A percentile compares a stretch with the other conserved stretches of the same genome.
These are phyloP conservation scores for Mollisiaceae sp. DNA, from an alignment of 2,329 filamentous ascomycete genomes.

Conservation along the genomic window DNA sequence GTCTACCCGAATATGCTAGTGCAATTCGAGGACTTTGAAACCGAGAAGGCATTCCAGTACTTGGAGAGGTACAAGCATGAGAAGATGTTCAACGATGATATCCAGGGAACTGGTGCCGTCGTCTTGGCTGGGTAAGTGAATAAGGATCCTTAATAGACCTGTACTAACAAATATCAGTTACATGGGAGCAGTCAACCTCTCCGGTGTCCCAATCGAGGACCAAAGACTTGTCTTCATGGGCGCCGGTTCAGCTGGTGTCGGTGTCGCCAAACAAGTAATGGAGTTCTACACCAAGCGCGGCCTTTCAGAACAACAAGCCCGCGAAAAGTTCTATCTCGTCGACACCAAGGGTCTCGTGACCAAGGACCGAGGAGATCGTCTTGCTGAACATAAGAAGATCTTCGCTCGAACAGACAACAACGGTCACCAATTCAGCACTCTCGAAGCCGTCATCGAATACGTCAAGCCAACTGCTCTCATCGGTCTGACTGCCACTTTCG, in stretches of 20 bases:
- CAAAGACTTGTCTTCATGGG: constrained; percentile 97
- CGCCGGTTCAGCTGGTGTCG: constrained; percentile 92
- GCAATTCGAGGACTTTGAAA: constrained; percentile 98
- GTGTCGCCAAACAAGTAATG: constrained; percentile 96
- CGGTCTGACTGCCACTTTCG: constrained; percentile 91
- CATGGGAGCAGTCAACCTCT: constrained; percentile 79
- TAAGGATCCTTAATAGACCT: not conserved
- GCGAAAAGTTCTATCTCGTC: constrained; percentile 94
- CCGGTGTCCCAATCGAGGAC: constrained; percentile 82
- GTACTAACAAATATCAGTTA: constrained; percentile 50
- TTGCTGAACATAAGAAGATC: constrained; percentile 87
- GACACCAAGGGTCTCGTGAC: constrained; percentile 97
- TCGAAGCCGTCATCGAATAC: constrained; percentile 91
- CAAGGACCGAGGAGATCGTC: constrained; percentile 86
- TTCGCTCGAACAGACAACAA: constrained; percentile 69
- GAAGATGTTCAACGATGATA: constrained; percentile 98
- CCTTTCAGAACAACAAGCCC: constrained; percentile 83
- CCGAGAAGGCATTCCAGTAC: constrained; percentile 87
- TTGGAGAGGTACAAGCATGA: constrained; percentile 90
- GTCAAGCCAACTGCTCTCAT: constrained; percentile 95
- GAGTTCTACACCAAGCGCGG: constrained; percentile 96
- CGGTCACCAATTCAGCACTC: constrained; percentile 73
- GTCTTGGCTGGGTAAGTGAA: constrained; percentile 77
- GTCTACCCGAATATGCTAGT: constrained; percentile 71
- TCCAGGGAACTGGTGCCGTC: constrained; percentile 96